Evolutionary conservation across 2,329 filamentous ascomycete genomes (phyloP).

Genomic region (Curvularia sp.): DNA sequence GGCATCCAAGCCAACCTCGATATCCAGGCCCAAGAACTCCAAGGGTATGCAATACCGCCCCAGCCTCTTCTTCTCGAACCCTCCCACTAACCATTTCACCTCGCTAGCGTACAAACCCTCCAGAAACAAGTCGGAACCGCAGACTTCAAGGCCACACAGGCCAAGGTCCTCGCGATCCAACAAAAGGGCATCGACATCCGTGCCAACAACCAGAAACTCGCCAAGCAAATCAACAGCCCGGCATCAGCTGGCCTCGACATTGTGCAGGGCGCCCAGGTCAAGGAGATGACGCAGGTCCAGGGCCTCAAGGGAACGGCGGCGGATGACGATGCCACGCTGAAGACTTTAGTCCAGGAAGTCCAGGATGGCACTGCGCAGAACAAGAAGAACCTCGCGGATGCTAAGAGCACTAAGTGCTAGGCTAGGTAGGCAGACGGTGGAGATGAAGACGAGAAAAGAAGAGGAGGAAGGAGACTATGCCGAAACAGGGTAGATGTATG

Average conservation of each 20-base stretch:
- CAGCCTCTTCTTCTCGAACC: fast-evolving
- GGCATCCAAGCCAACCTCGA: conserved; percentile 33
- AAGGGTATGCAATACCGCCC: conserved; percentile 16
- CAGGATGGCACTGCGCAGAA: conserved; percentile 30
- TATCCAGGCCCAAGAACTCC: conserved; percentile 32
- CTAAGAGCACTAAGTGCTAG: conserved; percentile 3
- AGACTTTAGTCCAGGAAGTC: conserved; percentile 23
- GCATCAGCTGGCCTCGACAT: conserved; percentile 22
- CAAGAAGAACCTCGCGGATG: conserved; percentile 23
- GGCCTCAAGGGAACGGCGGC: conserved; percentile 12
- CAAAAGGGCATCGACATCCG: conserved; percentile 30
- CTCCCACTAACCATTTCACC: neutral
- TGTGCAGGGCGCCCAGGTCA: conserved; percentile 25
- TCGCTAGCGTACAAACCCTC: conserved; percentile 18
- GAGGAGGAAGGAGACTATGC: too few species aligned
- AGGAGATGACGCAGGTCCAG: conserved; percentile 25
- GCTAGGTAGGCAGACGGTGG: too few species aligned
- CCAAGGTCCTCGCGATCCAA: conserved; percentile 20
- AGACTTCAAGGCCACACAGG: conserved; percentile 1
- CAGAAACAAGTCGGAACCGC: conserved; percentile 9
- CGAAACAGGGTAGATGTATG: neutral
- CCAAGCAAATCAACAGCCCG: conserved; percentile 26
- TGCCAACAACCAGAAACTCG: conserved; percentile 30
- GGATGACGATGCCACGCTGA: conserved; percentile 18
- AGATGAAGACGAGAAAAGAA: too few species aligned